Conservation (phyloP, 2,329 filamentous ascomycete species). For the Diatrype stigma region DNA sequence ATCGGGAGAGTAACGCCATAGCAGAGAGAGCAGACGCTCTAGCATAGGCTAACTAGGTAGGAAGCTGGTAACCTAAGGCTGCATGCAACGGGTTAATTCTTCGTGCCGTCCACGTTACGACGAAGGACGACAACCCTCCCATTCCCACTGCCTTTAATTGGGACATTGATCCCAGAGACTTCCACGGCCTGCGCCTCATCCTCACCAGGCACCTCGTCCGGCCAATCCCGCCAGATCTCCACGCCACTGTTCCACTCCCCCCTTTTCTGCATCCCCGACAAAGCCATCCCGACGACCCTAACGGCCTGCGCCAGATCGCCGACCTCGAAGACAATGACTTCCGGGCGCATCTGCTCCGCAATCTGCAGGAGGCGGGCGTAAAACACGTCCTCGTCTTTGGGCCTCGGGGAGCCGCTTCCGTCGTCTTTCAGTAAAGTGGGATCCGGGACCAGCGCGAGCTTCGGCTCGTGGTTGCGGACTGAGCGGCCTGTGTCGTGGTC, state of each 20-base stretch:
- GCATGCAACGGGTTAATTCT: too few relatives aligned
- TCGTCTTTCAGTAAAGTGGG: constrained; percentile 7
- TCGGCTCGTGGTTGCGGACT: constrained; percentile 79
- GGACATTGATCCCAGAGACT: constrained; percentile 26
- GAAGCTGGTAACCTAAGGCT: too few relatives aligned
- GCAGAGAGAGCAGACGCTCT: too few relatives aligned
- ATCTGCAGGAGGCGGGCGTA: constrained; percentile 62
- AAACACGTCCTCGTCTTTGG: constrained; percentile 56
- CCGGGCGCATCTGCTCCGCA: constrained; percentile 44
- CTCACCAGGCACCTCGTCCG: constrained; percentile 35
- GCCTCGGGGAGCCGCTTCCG: constrained; percentile 6
- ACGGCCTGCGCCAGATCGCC: constrained; percentile 64
- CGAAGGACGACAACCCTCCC: constrained; percentile 40
- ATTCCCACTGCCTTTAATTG: constrained; percentile 42
- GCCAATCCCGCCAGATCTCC: constrained; percentile 72
- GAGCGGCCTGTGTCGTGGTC: constrained; percentile 61
- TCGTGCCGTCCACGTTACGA: too few relatives aligned
- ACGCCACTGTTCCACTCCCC: constrained; percentile 34
- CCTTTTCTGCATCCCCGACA: constrained; percentile 24
- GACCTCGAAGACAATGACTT: constrained; percentile 64
- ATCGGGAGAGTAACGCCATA: too few relatives aligned
- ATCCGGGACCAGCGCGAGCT: constrained; percentile 65
- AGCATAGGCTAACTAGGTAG: too few relatives aligned
- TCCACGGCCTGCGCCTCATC: constrained; percentile 20
- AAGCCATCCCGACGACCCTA: constrained; percentile 53